Evolutionary conservation across 164 flowering plant genomes (phyloP), one percentile per base, ranked within the genome.

Genomic region (Vitis rupestris): DNA sequence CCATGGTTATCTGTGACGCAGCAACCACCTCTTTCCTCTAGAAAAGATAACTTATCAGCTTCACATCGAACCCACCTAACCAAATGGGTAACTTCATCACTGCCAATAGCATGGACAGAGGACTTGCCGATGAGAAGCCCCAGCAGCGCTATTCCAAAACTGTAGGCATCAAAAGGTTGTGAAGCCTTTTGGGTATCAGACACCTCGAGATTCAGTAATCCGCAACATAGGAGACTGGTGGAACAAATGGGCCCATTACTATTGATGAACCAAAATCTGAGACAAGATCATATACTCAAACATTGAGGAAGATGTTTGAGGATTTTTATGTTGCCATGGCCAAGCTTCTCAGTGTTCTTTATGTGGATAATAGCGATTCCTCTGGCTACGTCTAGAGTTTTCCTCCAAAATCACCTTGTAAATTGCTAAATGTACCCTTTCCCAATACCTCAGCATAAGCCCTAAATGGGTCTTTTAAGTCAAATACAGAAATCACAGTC

Each of bases 241-340:
- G 84, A 11, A 86, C 70, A 19, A 89, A 59, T 10, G 88, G 70
- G 73, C 82, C 77, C 85, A 72, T 87, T 19, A 92, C 68, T 17
- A 88, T 65, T 15, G 91, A 69, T 56, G 88, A 71, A 15, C 97
- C 97, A 23, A 87, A 64, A 79, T 94, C 98, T 5, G 97, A 89
- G 1, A 94, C 81, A 60, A 90, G 87, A 17, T 97, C 97, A 54
- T 76, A 85, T 61, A 76, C 68, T 60, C 77, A 63, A 10, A 87
- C 59, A 72, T 90, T 90, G 73, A 94, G 86, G 78, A 94, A 92
- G 61, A 89, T 82, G 82, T 94, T 94, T 68, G 98, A 86, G n/a
- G 97, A 81, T 76, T 89, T 89, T 63, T 17, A 94, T 73, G 80
- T 94, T 92, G 31, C 97, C 97, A 61, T 94, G 97, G 30, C 17